These are phyloP conservation scores for Ogataea minuta DNA, from an alignment of 805 yeast genomes.

Conservation along the genomic window DNA sequence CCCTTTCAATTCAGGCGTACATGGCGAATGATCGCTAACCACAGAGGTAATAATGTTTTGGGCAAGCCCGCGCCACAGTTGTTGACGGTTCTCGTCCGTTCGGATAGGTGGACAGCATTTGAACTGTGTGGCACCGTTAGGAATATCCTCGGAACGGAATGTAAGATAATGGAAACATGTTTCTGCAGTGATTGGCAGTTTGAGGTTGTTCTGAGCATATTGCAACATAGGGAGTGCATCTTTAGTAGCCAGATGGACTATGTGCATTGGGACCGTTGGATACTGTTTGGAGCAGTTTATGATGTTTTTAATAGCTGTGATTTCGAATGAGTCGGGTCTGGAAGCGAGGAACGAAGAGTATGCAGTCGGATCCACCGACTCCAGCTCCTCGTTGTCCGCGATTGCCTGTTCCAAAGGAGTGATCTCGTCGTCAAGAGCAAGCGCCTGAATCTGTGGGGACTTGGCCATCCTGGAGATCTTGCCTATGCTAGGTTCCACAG, in stretches of 20 bases:
- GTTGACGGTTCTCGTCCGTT: constrained; percentile 62
- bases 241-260: constrained; percentile 86
- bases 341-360: constrained; percentile 77
- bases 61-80: constrained; percentile 76
- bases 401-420: constrained; percentile 28
- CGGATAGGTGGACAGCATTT: constrained; percentile 97
- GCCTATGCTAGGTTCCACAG: constrained; percentile 60
- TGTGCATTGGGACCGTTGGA: constrained; percentile 72
- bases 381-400: constrained; percentile 31
- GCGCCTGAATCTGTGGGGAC: constrained; percentile 23
- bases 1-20: constrained; percentile 87
- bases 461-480: constrained; percentile 41
- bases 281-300: constrained; percentile 56
- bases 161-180: constrained; percentile 93
- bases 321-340: constrained; percentile 85
- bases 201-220: constrained; percentile 53
- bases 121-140: constrained; percentile 75
- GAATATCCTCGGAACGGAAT: constrained; percentile 72
- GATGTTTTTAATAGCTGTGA: constrained; percentile 75
- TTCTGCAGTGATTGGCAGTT: constrained; percentile 75
- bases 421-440: constrained; percentile 21
- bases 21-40: constrained; percentile 94
- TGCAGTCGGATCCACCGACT: constrained; percentile 53
- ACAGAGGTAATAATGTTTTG: constrained; percentile 72
- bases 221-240: constrained; percentile 74